Percentiles rank a stretch among this genome's conserved stretches.
These are phyloP conservation scores for Besnoitia besnoiti DNA, from an alignment of 169 alveolate species.

Conservation along the genomic window DNA sequence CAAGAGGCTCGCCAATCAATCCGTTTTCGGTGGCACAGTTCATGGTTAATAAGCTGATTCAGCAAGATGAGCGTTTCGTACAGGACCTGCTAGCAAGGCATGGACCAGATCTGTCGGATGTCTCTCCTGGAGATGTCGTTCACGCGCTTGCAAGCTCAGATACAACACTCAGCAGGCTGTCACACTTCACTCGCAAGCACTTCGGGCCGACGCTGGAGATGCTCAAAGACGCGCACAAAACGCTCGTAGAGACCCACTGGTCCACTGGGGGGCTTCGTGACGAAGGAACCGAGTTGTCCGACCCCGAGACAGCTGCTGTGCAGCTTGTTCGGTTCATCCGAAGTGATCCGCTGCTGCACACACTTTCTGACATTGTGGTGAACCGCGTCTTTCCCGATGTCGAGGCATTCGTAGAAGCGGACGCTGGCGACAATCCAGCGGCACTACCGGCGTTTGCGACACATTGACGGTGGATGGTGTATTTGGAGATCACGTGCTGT, in stretches of 20 bases:
- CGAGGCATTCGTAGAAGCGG: slow-evolving; percentile 6
- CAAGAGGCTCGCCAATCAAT: background rate
- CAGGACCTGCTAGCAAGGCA: background rate
- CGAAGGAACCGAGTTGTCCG: background rate
- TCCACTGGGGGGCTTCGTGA: background rate
- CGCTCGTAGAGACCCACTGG: background rate
- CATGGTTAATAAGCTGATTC: background rate
- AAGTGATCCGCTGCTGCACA: slow-evolving; percentile 1
- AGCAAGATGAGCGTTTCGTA: background rate
- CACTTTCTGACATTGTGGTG: background rate
- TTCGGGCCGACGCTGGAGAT: background rate
- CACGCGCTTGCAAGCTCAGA: slow-evolving; percentile 12
- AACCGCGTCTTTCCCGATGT: slow-evolving; percentile 10
- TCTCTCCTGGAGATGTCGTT: background rate
- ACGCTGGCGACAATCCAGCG: background rate
- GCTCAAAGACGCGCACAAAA: slow-evolving; percentile 4
- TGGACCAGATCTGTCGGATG: slow-evolving; percentile 12
- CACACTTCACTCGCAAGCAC: slow-evolving; percentile 4
- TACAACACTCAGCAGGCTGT: background rate
- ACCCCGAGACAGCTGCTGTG: background rate
- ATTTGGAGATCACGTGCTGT: no score
- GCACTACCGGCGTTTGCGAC: background rate
- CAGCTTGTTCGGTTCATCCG: background rate
- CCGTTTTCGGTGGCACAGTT: background rate
- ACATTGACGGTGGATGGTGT: no score